These are phyloP conservation scores for Leptographium procerum DNA, from an alignment of 2,329 filamentous ascomycete genomes.

Conservation along the genomic window DNA sequence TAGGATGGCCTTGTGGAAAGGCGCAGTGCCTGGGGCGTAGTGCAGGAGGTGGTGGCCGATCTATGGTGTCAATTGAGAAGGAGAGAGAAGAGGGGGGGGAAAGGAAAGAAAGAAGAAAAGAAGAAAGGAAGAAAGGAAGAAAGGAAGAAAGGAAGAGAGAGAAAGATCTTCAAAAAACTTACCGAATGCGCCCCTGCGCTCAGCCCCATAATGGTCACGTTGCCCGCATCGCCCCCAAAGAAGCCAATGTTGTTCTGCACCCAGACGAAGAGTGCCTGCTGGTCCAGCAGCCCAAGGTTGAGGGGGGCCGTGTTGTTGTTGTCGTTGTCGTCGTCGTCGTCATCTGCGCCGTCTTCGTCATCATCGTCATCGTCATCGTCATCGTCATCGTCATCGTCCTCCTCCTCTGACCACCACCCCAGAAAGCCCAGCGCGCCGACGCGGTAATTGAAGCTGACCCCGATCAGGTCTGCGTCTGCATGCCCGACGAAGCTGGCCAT, in stretches of 20 bases:
- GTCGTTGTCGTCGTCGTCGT: not conserved
- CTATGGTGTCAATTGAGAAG: conserved; percentile 26
- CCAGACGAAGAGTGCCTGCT: conserved; percentile 48
- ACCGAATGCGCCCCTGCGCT: conserved; percentile 54
- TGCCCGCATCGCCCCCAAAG: conserved; percentile 48
- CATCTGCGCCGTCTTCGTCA: not conserved
- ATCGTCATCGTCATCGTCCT: not conserved
- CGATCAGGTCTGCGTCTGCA: conserved; percentile 39
- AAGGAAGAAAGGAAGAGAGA: not conserved
- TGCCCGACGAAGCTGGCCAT: conserved; percentile 51
- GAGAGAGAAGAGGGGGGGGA: not conserved
- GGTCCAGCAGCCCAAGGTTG: conserved; percentile 55
- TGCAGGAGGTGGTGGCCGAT: conserved; percentile 57
- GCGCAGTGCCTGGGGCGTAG: conserved; percentile 25
- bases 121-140: not conserved
- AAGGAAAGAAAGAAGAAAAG: conserved; percentile 6
- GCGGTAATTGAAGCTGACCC: conserved; percentile 51
- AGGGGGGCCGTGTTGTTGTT: conserved; percentile 29
- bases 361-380: not conserved
- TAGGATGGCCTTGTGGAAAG: conserved; percentile 42
- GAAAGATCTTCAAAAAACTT: conserved; percentile 10
- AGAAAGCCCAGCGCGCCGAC: conserved; percentile 61
- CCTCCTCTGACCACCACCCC: conserved; percentile 18
- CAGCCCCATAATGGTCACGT: conserved; percentile 50
- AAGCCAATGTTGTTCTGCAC: conserved; percentile 44